These are phyloP conservation scores for Zymoseptoria brevis DNA, from an alignment of 2,329 filamentous ascomycete species.

Conservation along the genomic window DNA sequence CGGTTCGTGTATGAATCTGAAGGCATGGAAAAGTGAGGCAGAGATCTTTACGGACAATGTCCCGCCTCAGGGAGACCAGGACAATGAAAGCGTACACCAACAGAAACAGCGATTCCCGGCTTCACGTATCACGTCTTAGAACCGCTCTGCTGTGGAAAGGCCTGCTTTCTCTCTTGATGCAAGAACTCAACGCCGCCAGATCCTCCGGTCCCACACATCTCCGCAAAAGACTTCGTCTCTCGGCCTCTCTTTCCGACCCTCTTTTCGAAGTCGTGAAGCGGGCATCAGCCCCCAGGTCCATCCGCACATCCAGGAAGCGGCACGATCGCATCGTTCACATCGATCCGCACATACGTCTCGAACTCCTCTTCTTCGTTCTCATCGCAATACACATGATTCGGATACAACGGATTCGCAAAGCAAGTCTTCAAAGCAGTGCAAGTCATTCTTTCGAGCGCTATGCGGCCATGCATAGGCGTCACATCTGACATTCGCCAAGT, in stretches of 20 bases:
- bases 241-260: constrained; percentile 35
- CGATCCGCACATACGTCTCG: constrained; percentile 42
- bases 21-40: too few relatives aligned
- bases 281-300: constrained; percentile 43
- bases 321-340: constrained; percentile 51
- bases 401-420: constrained; percentile 21
- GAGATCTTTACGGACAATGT: too few relatives aligned
- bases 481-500: constrained; percentile 50
- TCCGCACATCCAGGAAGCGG: constrained; percentile 40
- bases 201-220: constrained; percentile 32
- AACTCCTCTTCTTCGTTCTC: constrained; percentile 12
- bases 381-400: constrained; percentile 25
- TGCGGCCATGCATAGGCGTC: constrained; percentile 48
- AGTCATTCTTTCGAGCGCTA: constrained; percentile 47
- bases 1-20: too few relatives aligned
- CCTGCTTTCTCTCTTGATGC: constrained; percentile 30
- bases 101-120: too few relatives aligned
- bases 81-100: too few relatives aligned
- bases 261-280: constrained; percentile 37
- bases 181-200: constrained; percentile 42
- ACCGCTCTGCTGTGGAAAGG: not conserved
- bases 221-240: constrained; percentile 41
- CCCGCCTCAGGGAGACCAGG: too few relatives aligned
- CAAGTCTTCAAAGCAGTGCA: constrained; percentile 33
- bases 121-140: not conserved